Evolutionary conservation across 2,329 filamentous ascomycete species (phyloP), one percentile per base, ranked within the genome.

Genomic region (Aspergillus piperis): DNA sequence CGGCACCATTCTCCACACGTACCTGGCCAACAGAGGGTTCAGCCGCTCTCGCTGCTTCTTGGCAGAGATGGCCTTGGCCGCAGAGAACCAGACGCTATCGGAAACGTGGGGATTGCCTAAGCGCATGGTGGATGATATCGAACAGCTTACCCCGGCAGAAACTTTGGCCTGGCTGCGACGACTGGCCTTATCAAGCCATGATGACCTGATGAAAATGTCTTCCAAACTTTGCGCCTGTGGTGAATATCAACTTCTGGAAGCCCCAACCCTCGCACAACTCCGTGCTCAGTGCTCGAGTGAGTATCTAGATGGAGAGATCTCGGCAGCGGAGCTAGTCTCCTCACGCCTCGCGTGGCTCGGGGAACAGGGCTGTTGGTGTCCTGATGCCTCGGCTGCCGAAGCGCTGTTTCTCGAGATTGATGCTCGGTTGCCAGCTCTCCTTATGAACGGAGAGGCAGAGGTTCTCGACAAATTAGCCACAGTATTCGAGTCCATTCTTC

Each of bases 331-430:
- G 5, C 56, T 82, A 10, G 68, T 81, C 5, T 56, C 64, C 21
- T 65, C 74, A 10, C 75, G 80, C 8, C 67, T 80, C 15, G 66
- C 55, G 8, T 81, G 80, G 80, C 75, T 79, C 55, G 57, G 64
- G 7, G 73, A 77, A 2, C 73, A 78, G 50, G 72, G 73, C 1
- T 77, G 75, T 58, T 64, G 63, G 42, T 62, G 53, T 15, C 57
- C 56, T 0, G 54, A 73, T 54, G 75, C 77, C 0, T 71, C 72
- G 10, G 30, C 67, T 5, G 51, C 65, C 3, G 64, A 58, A 8
- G 62, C 64, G 6, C 59, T 81, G 2, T 81, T 82, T 64, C 54
- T 66, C 4, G 71, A 77, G 30, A 63, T 79, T 11, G 70, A 77
- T 41, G 39, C 58, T 5, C 57, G 64, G 3, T 65, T 76, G 8